Base-by-base conservation (phyloP, 108 stramenopile species). In the Conticribra weissflogii region DNA sequence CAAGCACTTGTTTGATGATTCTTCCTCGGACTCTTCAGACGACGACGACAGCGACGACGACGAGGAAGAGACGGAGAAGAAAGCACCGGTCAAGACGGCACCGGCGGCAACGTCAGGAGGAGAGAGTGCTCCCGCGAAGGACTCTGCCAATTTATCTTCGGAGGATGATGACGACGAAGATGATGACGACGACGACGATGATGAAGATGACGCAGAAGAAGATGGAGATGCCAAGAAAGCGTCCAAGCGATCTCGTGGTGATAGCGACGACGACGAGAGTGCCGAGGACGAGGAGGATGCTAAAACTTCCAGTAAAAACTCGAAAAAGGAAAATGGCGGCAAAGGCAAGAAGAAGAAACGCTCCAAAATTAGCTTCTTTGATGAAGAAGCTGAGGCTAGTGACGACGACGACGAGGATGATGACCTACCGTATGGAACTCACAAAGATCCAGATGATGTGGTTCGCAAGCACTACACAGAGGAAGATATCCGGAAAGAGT, bases 391-490 rank as follows among this genome's bases (percentile, higher is more conserved):
- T 16, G 92, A 92, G 59, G 97, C 89, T 32, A 83, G 85, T 24
- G 88, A 90, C 48, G 91, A 91, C 24, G 92, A 92, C 12, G 92
- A 94, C 9, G 93, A 93, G 28, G 91, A 91, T 48, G 88, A 92
- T 28, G 68, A 76, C 36, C 5, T 41, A 41, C 36, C 36, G 17
- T 86, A 80, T 41, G 85, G 82, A n/a, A 78, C 66, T 25, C 82
- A 86, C 60, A 72, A 81, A 27, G 85, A 86, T 44, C 88, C 88
- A 0, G 81, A 92, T 28, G 95, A 91, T 53, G 84, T 88, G 5
- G 87, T 88, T 29, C 71, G 70, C 19, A 88, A 83, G 53, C 83
- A 89, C 49, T 90, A 90, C 74, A 84, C 88, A 1, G 88, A 72
- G 25, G 92, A 86, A 60, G 89, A 88, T 61, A 85, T 83, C 30